Evolutionary conservation across 352 stramenopile species (phyloP), one percentile per base, ranked within the genome.

Genomic region (Phytophthora meadii): DNA sequence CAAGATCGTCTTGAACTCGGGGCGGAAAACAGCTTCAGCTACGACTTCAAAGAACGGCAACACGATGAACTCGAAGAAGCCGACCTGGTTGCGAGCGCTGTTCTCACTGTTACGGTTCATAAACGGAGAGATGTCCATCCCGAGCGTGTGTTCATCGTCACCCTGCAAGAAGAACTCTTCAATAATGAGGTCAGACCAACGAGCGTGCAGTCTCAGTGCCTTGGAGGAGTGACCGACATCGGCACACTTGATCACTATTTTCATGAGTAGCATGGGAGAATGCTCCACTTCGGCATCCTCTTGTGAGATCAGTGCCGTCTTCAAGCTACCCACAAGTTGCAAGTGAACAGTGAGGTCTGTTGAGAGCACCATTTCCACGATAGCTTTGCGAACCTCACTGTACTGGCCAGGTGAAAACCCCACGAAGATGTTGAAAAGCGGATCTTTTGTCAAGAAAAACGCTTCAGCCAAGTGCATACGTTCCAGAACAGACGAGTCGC

Each of bases 141-240:
- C 87, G 0, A 96, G 57, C 30, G 82, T 79, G 50, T 97, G 93
- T 61, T 98, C 96, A 46, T 97, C 85, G 63, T 99, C 95, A 22
- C 95, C 96, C 68, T 98, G 96, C 45, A 88, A 71, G 64, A 98
- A 98, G 61, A 98, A 98, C 70, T 99, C 96, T 68, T 97, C 86
- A 42, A 98, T 92, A 47, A 98, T 96, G 24, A 95, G 63, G 54
- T 97, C 87, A 1, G 90, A 91, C 94, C 94, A 99, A 47, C 89
- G 81, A 27, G 89, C 85, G 53, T 93, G 84, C 5, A 98, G 63
- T 41, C 82, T 79, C 17, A 81, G 82, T 9, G 82, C 72, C 78
- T 97, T 97, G 58, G 89, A 88, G 24, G 89, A 96, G 72, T 98
- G 96, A 12, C 89, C 96, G 25, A 99, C 75, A 68, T 99, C 95